phyloP scores from a whole-genome alignment of 2,329 filamentous ascomycete species.

The Cylindrodendrum hubeiense region DNA sequence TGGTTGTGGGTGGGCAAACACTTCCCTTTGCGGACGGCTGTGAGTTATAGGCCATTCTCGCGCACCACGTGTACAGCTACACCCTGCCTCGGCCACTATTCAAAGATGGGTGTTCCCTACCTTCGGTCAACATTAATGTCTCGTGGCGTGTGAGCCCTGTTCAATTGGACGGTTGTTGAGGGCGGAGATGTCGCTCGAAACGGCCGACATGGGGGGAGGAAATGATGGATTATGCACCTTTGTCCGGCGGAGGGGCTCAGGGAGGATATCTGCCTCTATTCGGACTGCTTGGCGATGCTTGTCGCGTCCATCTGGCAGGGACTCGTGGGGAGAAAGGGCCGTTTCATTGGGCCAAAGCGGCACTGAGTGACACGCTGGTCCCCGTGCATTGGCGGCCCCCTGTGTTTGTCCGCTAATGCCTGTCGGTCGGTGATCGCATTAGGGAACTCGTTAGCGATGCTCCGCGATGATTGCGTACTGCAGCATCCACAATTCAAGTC shows the following conservation, averaged over 20 bases:
- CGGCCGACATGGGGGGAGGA: not conserved
- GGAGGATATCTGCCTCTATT: not conserved
- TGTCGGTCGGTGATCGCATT: slow-evolving; percentile 19
- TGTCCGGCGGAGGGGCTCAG: not conserved
- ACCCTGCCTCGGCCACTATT: not conserved
- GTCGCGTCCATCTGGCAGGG: not conserved
- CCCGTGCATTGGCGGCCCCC: slow-evolving; percentile 24
- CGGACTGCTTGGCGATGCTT: not conserved
- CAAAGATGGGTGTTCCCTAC: not conserved
- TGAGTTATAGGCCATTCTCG: slow-evolving; percentile 22
- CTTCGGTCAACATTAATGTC: slow-evolving; percentile 14
- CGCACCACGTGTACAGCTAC: slow-evolving; percentile 13
- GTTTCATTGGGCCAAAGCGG: slow-evolving; percentile 32
- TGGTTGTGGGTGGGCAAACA: not conserved
- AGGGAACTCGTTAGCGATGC: slow-evolving; percentile 5
- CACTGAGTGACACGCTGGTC: slow-evolving; percentile 7
- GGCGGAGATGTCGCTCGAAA: not conserved
- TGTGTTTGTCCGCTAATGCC: slow-evolving; percentile 23
- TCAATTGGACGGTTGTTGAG: slow-evolving; percentile 21
- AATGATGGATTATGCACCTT: slow-evolving; percentile 8
- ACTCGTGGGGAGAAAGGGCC: slow-evolving; percentile 31
- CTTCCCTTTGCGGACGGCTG: slow-evolving; percentile 7
- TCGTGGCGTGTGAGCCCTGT: slow-evolving; percentile 10
- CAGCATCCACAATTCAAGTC: not conserved
- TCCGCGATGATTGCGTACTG: not conserved